Conservation (phyloP, 306 rosid genomes). For the Ceratonia siliqua region DNA sequence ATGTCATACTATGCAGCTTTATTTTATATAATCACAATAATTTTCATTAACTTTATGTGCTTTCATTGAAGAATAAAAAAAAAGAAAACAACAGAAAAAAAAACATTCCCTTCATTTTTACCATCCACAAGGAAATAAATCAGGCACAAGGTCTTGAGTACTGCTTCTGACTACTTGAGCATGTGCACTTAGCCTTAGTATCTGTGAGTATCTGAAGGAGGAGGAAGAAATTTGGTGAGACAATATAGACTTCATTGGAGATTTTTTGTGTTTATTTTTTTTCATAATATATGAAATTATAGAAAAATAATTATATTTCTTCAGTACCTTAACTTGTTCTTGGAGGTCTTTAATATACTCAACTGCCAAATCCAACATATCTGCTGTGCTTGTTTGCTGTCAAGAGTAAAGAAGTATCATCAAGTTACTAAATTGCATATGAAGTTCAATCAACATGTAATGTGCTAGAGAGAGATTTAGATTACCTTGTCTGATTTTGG, state of each 20-base stretch:
- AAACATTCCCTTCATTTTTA: conserved; percentile 11
- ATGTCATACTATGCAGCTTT: conserved; percentile 1
- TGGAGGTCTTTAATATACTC: conserved; percentile 73
- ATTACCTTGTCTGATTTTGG: conserved; percentile 87
- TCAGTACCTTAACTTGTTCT: conserved; percentile 75
- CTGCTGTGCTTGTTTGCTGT: conserved; percentile 89
- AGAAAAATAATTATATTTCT: neutral
- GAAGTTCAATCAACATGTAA: neutral
- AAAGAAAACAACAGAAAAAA: neutral
- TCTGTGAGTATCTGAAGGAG: conserved; percentile 66
- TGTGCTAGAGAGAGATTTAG: neutral
- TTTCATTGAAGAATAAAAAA: neutral
- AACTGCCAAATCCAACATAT: conserved; percentile 78
- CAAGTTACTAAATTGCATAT: conserved; percentile 3
- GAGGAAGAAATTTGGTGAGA: conserved; percentile 22
- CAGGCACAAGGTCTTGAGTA: conserved; percentile 30
- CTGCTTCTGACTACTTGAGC: conserved; percentile 53
- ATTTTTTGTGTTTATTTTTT: neutral
- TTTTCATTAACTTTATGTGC: conserved; percentile 4
- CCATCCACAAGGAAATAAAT: conserved; percentile 43
- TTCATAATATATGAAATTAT: too few relatives aligned
- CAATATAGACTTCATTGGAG: conserved; percentile 12
- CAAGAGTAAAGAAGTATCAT: conserved; percentile 16
- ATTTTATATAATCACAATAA: conserved; percentile 13
- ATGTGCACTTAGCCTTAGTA: conserved; percentile 64